These are phyloP conservation scores for Carpinus fangiana DNA, from an alignment of 306 rosid genomes.

Conservation along the genomic window DNA sequence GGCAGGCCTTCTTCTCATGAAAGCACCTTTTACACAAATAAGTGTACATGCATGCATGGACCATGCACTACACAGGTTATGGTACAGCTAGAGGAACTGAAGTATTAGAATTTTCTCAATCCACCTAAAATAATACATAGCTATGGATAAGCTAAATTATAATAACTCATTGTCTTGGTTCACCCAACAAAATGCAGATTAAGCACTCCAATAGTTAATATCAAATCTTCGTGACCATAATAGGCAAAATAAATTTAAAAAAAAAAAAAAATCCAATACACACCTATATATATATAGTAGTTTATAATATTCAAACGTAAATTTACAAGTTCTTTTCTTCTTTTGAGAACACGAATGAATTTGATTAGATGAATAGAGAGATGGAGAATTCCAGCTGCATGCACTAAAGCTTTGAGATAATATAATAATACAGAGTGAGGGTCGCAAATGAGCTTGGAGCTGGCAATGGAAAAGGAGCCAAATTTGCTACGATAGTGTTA, in stretches of 20 bases:
- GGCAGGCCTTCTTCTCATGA: neutral
- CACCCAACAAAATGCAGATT: neutral
- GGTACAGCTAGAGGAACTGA: neutral
- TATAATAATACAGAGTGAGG: conserved; percentile 53
- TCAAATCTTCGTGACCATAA: no score
- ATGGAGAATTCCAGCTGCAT: no score
- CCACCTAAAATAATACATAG: neutral
- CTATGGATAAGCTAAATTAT: neutral
- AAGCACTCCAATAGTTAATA: neutral
- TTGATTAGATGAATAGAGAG: no score
- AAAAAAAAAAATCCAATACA: neutral
- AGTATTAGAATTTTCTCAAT: neutral
- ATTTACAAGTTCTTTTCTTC: no score
- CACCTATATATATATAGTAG: no score
- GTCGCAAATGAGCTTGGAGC: conserved; percentile 91
- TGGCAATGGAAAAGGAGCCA: conserved; percentile 78
- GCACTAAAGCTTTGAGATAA: no score
- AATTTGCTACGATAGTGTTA: conserved; percentile 66
- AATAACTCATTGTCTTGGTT: neutral
- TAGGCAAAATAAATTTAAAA: neutral
- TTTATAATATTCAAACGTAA: no score
- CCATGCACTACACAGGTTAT: neutral
- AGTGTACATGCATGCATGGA: neutral
- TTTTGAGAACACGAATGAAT: no score
- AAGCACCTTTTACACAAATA: neutral